Evolutionary conservation across 2,329 filamentous ascomycete genomes (phyloP).

Genomic region (Aaosphaeria pasadenensis): DNA sequence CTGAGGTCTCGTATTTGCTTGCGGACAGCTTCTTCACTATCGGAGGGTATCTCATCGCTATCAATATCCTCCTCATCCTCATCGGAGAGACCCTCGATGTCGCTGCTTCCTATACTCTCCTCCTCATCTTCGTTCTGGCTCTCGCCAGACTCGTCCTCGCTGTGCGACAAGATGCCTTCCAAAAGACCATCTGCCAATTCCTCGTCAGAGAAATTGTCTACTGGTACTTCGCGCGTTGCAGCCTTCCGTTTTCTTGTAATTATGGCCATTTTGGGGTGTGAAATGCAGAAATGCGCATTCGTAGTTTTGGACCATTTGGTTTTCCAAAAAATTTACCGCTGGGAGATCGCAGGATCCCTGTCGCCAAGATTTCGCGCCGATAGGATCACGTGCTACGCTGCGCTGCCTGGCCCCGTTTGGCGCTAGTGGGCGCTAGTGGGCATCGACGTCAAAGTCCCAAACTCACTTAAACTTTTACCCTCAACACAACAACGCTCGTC

Average conservation of each 20-base stretch:
- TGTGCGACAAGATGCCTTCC: conserved; percentile 42
- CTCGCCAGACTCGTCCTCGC: conserved; percentile 38
- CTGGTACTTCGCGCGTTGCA: conserved; percentile 33
- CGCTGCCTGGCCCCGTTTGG: no score
- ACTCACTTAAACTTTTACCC: no score
- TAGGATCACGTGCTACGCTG: no score
- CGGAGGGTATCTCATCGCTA: conserved; percentile 40
- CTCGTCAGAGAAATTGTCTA: conserved; percentile 28
- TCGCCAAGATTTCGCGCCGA: no score
- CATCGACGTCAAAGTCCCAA: no score
- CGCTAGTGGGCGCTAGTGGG: no score
- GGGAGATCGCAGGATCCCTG: not conserved
- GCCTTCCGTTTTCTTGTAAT: conserved; percentile 51
- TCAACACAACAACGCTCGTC: not conserved
- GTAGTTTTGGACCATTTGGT: not conserved
- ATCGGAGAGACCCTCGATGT: conserved; percentile 27
- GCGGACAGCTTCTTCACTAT: conserved; percentile 41
- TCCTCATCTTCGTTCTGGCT: conserved; percentile 18
- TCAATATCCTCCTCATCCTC: conserved; percentile 37
- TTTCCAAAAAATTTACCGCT: not conserved
- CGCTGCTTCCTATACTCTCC: conserved; percentile 30
- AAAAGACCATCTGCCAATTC: conserved; percentile 39
- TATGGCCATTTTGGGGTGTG: conserved; percentile 30
- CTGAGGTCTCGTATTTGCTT: conserved; percentile 44
- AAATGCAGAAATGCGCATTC: conserved; percentile 2